Evolutionary conservation across 768 basidiomycete genomes (phyloP).

Genomic region (Hericium erinaceus): DNA sequence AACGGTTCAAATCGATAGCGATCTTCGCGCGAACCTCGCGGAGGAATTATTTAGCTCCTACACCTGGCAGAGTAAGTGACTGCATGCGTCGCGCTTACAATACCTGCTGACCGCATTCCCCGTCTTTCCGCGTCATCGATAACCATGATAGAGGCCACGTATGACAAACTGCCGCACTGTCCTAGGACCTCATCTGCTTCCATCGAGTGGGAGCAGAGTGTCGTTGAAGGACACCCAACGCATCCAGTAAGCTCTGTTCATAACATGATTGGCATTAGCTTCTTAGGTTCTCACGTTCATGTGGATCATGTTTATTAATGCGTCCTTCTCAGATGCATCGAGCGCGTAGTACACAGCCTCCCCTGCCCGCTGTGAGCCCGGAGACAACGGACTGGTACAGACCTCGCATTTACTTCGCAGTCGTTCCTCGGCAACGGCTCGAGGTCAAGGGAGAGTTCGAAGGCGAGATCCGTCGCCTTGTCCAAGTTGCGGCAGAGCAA

Average conservation of each 20-base stretch:
- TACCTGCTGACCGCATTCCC: background rate
- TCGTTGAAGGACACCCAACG: conserved; percentile 50
- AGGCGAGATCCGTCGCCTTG: conserved; percentile 23
- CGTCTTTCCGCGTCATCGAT: background rate
- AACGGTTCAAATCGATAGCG: conserved; percentile 24
- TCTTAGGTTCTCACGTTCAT: background rate
- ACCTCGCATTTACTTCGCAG: conserved; percentile 39
- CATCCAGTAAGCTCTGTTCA: conserved; percentile 34
- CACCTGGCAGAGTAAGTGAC: conserved; percentile 33
- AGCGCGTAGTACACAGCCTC: conserved; percentile 30
- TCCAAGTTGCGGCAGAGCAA: conserved; percentile 23
- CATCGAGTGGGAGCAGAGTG: conserved; percentile 50
- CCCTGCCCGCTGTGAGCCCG: conserved; percentile 2
- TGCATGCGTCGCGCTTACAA: background rate
- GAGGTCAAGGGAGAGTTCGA: conserved; percentile 37
- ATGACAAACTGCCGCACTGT: conserved; percentile 31
- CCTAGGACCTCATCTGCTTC: conserved; percentile 32
- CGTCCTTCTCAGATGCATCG: conserved; percentile 40
- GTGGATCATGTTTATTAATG: background rate
- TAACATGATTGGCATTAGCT: background rate
- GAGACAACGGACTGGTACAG: conserved; percentile 37
- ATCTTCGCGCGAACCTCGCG: conserved; percentile 25
- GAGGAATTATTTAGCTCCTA: conserved; percentile 36
- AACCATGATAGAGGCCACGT: conserved; percentile 27
- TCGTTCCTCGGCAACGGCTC: conserved; percentile 29